Percentiles rank a stretch among this genome's conserved stretches.
Conservation (phyloP, 257 asterid genomes). For the Plantago elongata region DNA sequence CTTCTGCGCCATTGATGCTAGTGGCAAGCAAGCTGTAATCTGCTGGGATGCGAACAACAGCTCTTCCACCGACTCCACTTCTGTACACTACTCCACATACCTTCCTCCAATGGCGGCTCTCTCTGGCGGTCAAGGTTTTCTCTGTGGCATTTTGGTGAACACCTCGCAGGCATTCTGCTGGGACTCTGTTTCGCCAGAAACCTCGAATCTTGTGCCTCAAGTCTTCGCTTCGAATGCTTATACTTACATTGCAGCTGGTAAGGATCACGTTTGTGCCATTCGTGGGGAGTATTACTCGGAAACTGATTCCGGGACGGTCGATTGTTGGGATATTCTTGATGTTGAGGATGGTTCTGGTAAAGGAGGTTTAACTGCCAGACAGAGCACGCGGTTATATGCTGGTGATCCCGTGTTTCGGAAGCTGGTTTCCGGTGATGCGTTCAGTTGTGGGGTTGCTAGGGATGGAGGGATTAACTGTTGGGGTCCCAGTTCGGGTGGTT, state of each 20-base stretch:
- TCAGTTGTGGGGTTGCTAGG: conserved; percentile 56
- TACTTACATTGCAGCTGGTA: conserved; percentile 72
- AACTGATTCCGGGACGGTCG: conserved; percentile 53
- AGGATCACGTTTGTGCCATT: conserved; percentile 73
- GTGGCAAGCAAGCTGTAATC: conserved; percentile 82
- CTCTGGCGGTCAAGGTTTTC: conserved; percentile 77
- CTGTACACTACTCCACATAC: conserved; percentile 32
- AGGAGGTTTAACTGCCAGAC: conserved; percentile 31
- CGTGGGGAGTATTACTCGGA: conserved; percentile 68
- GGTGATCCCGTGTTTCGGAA: conserved; percentile 34
- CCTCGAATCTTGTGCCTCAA: conserved; percentile 65
- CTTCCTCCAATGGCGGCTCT: conserved; percentile 73
- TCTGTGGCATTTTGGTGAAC: conserved; percentile 74
- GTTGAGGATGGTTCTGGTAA: conserved; percentile 25
- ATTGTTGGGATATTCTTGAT: conserved; percentile 74
- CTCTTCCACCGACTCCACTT: conserved; percentile 27
- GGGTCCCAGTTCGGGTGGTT: conserved; percentile 58
- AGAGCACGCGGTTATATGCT: conserved; percentile 40
- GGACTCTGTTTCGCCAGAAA: conserved; percentile 33
- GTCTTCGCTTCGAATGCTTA: conserved; percentile 42
- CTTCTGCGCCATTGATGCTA: conserved; percentile 93
- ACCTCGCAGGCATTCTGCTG: conserved; percentile 76
- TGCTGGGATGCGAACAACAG: conserved; percentile 66
- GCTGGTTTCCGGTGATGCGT: conserved; percentile 84
- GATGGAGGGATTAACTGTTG: conserved; percentile 67